phyloP scores from a whole-genome alignment of 306 rosid species.

The Sindora glabra region DNA sequence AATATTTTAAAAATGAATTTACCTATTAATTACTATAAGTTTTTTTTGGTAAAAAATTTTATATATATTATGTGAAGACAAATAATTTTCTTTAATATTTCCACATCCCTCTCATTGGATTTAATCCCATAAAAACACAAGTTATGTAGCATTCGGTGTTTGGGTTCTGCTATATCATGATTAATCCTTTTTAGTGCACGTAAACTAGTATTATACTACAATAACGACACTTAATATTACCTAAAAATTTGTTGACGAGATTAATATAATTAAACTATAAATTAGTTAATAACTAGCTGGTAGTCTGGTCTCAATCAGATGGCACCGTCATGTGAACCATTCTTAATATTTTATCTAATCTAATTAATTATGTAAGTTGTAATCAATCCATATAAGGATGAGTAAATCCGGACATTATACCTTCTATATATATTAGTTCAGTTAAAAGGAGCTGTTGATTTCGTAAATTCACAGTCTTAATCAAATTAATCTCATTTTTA shows the following conservation, averaged over 20 bases:
- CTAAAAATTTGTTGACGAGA: slow-evolving; percentile 4
- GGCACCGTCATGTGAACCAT: slow-evolving; percentile 28
- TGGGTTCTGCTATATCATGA: neutral
- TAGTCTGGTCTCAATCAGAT: slow-evolving; percentile 9
- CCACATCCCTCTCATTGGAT: no score
- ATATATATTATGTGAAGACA: no score
- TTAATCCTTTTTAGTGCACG: neutral
- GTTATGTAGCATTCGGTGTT: no score
- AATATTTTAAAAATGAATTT: no score
- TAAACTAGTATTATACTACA: neutral
- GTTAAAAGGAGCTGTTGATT: neutral
- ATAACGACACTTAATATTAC: neutral
- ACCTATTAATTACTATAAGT: no score
- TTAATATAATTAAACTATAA: neutral
- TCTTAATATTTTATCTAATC: slow-evolving; percentile 6
- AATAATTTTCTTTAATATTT: no score
- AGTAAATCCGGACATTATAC: slow-evolving; percentile 8
- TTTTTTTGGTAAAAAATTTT: no score
- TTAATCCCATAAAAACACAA: no score
- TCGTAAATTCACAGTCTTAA: no score
- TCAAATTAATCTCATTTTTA: neutral
- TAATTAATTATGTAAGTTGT: slow-evolving; percentile 18
- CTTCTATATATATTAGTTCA: slow-evolving; percentile 16
- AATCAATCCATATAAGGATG: slow-evolving; percentile 33
- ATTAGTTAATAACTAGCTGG: neutral